Base-by-base conservation (phyloP, 1,284 basidiomycete species). In the Cutaneotrichosporon sp. region DNA sequence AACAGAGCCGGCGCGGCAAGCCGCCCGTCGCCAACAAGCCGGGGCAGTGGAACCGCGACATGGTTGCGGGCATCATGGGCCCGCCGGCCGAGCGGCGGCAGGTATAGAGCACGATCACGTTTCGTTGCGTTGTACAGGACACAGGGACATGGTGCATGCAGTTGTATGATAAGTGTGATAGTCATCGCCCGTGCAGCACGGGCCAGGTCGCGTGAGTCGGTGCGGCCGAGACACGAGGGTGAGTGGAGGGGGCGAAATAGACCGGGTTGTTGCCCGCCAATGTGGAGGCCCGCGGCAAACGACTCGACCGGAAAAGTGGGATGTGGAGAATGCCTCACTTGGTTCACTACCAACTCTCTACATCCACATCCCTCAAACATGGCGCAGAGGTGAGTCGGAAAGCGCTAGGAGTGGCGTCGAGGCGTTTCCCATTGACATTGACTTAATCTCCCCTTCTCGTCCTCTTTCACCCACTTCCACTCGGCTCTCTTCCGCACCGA, bases 61-160 rank as follows among this genome's bases (percentile, higher is more conserved):
- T 76, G 72, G 76, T 78, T 4, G 71, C 69, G 31, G 72, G 63
- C 25, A 76, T 78, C 56, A 78, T 78, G 76, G 76, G 76, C 6
- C 71, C 72, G 24, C 70, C 74, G 3, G 51, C 51, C 24, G 51
- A 34, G 33, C 51, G 51, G 20, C 33, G 51, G 18, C 27, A 50
- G 27, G 47, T 50, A 13, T 50, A 50, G 16, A 27, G 25, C 5
- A 31, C 6, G n/a, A n/a, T n/a, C n/a, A n/a, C n/a, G n/a, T n/a
- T n/a, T n/a, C n/a, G 18, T 27, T n/a, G 18, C 11, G 38, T 42
- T 42, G 38, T 42, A 42, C 38, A 42, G n/a, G n/a, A n/a, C n/a
- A n/a, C n/a, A n/a, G 5, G 38, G 38, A 42, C 38, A 18, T 42
- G 38, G 38, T 42, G 38, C 18, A 42, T 42, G 38, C 38, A 42